Conservation (phyloP, 345 rosid genomes). For the Arabidopsis suecica region DNA sequence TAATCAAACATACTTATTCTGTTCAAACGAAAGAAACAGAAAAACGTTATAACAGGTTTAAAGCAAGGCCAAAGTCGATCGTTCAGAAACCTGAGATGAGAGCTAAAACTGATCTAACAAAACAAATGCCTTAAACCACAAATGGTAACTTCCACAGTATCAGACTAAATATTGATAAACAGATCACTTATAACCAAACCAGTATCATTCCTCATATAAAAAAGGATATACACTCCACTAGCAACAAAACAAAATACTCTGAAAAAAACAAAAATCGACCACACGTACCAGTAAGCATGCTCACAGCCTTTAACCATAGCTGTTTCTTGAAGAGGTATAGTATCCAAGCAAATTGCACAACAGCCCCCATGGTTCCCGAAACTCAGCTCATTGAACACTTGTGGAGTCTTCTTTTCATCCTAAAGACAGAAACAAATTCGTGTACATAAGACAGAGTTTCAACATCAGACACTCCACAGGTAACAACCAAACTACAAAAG, state of each 20-base stretch:
- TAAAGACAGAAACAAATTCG: constrained; percentile 37
- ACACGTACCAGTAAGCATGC: constrained; percentile 92
- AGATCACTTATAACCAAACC: constrained; percentile 12
- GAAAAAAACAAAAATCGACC: neutral
- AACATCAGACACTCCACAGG: neutral
- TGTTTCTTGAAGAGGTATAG: constrained; percentile 82
- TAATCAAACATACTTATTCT: neutral
- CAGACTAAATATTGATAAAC: neutral
- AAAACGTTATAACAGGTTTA: neutral
- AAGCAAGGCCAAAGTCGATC: neutral
- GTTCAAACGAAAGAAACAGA: neutral
- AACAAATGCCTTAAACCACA: constrained; percentile 5
- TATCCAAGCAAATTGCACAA: constrained; percentile 88
- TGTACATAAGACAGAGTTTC: neutral
- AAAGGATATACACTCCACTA: neutral
- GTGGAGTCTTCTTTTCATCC: constrained; percentile 50
- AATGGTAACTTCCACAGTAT: neutral
- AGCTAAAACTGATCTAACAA: too few relatives aligned
- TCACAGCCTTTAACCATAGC: constrained; percentile 96
- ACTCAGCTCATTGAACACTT: constrained; percentile 43
- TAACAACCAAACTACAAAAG: neutral
- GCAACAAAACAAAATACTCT: neutral
- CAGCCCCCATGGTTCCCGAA: constrained; percentile 72
- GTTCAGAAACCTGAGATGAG: neutral
- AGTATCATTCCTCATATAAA: neutral